Conservation (phyloP, 148 eudicot species). For the Rheum nobile region DNA sequence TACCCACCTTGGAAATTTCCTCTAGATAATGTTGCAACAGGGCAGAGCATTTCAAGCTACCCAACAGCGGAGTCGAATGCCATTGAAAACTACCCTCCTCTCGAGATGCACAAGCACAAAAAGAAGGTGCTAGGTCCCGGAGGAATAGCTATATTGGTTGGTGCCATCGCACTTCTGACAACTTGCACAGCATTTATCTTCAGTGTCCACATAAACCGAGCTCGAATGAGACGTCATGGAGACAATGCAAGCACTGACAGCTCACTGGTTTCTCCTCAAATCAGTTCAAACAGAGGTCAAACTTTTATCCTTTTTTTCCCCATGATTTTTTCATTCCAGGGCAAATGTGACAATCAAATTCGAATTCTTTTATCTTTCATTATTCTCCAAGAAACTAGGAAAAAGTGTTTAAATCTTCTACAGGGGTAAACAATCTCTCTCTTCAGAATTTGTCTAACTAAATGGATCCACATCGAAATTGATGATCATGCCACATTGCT, state of each 20-base stretch:
- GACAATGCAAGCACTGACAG: constrained; percentile 24
- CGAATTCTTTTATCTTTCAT: neutral
- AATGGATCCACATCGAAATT: neutral
- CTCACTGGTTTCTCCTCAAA: constrained; percentile 38
- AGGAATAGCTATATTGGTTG: constrained; percentile 35
- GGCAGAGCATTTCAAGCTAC: constrained; percentile 45
- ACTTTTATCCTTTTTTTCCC: neutral
- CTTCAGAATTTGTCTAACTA: neutral
- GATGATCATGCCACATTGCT: neutral
- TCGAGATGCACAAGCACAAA: constrained; percentile 19
- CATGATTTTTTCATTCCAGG: neutral
- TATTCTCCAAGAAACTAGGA: neutral
- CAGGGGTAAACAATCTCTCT: neutral
- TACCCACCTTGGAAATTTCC: constrained; percentile 74
- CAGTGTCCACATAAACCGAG: constrained; percentile 20
- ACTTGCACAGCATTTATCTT: constrained; percentile 35
- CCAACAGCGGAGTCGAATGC: constrained; percentile 73
- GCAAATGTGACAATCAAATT: neutral
- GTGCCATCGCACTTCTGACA: constrained; percentile 39
- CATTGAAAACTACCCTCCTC: constrained; percentile 40
- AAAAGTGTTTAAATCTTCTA: neutral
- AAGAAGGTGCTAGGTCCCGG: constrained; percentile 35
- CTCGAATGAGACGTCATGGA: constrained; percentile 15
- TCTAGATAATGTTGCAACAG: constrained; percentile 30
- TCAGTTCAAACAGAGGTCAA: constrained; percentile 45